phyloP scores from a whole-genome alignment of 352 stramenopile species.

The Phytophthora sp. region DNA sequence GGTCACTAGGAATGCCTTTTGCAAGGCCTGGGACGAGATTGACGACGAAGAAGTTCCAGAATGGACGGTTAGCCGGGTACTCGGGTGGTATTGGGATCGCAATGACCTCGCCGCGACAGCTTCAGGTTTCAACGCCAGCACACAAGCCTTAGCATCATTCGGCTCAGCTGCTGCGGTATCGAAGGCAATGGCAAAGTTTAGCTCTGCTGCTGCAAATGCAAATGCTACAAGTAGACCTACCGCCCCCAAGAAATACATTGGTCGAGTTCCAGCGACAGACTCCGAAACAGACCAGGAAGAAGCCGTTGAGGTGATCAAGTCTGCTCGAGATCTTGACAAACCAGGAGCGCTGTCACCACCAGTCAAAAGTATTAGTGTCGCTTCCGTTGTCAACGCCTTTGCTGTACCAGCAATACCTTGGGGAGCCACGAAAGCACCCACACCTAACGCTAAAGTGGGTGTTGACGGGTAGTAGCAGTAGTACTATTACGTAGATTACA shows the following conservation, averaged over 20 bases:
- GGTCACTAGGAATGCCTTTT: constrained; percentile 45
- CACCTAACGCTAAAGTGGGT: constrained; percentile 28
- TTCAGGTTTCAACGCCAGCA: constrained; percentile 23
- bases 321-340: constrained; percentile 43
- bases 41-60: constrained; percentile 46
- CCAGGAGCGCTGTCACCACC: background rate
- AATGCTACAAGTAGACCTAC: constrained; percentile 13
- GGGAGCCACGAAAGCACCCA: constrained; percentile 9
- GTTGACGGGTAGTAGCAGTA: constrained; percentile 34
- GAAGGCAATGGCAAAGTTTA: constrained; percentile 35
- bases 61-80: constrained; percentile 45
- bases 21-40: constrained; percentile 47
- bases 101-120: constrained; percentile 7
- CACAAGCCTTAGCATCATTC: constrained; percentile 30
- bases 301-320: constrained; percentile 46
- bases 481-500: constrained; percentile 9
- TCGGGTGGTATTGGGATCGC: constrained; percentile 70
- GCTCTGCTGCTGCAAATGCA: constrained; percentile 10
- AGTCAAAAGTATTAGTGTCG: constrained; percentile 2
- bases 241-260: constrained; percentile 23
- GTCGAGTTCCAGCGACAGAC: constrained; percentile 4
- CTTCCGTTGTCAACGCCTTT: constrained; percentile 18
- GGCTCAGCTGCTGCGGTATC: constrained; percentile 25
- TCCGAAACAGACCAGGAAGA: constrained; percentile 36
- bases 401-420: constrained; percentile 20